Evolutionary conservation across 371 early-diverging fungal species (phyloP).

Genomic region (Haplosporangium sp.): DNA sequence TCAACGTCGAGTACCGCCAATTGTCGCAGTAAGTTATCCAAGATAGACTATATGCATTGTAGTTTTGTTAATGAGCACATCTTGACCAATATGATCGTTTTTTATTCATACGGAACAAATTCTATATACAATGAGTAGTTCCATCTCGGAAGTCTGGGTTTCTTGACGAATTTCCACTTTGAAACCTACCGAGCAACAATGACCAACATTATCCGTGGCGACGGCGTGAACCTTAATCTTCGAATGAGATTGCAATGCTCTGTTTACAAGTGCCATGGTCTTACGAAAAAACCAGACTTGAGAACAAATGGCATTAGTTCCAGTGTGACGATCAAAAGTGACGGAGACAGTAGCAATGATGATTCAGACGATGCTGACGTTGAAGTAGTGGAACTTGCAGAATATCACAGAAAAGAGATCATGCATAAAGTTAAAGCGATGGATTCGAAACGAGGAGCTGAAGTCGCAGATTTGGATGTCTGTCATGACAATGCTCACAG

Average conservation of each 20-base stretch:
- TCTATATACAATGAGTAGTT: slow-evolving; percentile 63
- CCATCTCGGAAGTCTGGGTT: slow-evolving; percentile 90
- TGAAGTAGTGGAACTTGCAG: slow-evolving; percentile 4
- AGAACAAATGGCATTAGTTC: neutral
- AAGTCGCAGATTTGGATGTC: slow-evolving; percentile 33
- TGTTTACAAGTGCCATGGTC: slow-evolving; percentile 65
- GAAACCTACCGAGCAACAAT: slow-evolving; percentile 70
- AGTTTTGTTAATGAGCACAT: too few species aligned
- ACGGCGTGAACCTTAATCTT: slow-evolving; percentile 84
- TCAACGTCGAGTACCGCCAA: slow-evolving; percentile 86
- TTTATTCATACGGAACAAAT: too few species aligned
- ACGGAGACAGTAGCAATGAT: slow-evolving; percentile 8
- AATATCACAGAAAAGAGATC: slow-evolving; percentile 17
- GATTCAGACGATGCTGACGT: slow-evolving; percentile 1
- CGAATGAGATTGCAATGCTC: slow-evolving; percentile 90
- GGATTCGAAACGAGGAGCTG: slow-evolving; percentile 41
- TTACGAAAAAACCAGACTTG: neutral
- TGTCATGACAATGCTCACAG: slow-evolving; percentile 39
- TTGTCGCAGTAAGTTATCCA: slow-evolving; percentile 69
- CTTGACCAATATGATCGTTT: too few species aligned
- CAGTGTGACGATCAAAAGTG: slow-evolving; percentile 2
- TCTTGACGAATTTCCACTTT: slow-evolving; percentile 90
- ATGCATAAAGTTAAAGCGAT: slow-evolving; percentile 43
- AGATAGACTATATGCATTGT: too few species aligned
- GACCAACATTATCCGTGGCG: slow-evolving; percentile 71